Evolutionary conservation across 129 eudicot species (phyloP), one percentile per base, ranked within the genome.

Genomic region (Calendula officinalis): DNA sequence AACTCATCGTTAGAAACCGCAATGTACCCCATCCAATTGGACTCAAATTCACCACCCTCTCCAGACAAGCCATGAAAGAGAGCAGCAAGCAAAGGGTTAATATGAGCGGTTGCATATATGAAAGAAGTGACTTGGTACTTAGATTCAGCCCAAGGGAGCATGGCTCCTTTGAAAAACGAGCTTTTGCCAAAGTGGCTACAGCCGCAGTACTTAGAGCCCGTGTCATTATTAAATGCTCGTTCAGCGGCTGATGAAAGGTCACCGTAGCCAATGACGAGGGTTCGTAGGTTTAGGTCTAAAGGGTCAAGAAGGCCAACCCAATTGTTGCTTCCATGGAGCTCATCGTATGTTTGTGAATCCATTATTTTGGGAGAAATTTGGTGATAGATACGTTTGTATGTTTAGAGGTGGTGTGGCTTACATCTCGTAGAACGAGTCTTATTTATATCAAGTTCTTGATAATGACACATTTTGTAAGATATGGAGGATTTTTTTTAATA

Each of bases 251-350:
- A 86, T 30, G 81, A 70, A 65, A 84, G 82, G 30, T 84, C 96
- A 1, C 91, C 92, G 10, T 88, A 88, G 13, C 86, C 73, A 9
- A 84, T 27, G 27, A 88, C 12, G 67, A 84, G 84, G 7, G 60
- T 53, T 7, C 84, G 78, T 56, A 82, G 60, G 7, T 71, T 41
- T 0, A 78, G 71, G 38, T 84, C 72, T 39, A 88, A 67, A 22
- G 96, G 96, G 57, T 88, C 83, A 47, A 88, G 86, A 69, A 88
- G 67, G 15, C 80, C 78, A 30, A 8, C 82, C 92, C 86, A 88
- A 8, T 88, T 56, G 71, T 73, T 54, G 66, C 36, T 73, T 43
- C 77, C 77, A 45, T 73, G 77, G 50, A 73, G 65, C 34, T 73
- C 72, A 10, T 73, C 71, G 6, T 73, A 73, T 33, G 22, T 55